phyloP scores from a whole-genome alignment of 805 yeast genomes.

The Barnettozyma wickerhamii region DNA sequence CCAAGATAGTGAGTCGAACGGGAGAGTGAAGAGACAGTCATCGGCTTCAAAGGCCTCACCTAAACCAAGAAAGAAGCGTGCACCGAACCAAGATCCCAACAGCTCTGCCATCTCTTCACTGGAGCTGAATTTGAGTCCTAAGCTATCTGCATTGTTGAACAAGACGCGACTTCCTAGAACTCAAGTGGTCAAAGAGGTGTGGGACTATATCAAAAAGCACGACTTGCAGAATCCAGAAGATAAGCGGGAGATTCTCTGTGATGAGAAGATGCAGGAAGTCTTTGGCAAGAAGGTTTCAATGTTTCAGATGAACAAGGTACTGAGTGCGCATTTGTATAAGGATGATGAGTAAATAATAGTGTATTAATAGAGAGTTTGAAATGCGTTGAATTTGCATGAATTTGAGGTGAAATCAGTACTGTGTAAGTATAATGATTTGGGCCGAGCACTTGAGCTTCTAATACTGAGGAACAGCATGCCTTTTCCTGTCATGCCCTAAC shows the following conservation, averaged over 20 bases:
- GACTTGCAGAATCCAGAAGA: constrained; percentile 65
- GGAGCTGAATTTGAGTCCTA: constrained; percentile 45
- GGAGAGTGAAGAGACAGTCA: constrained; percentile 16
- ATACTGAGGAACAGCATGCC: too few relatives aligned
- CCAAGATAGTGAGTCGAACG: constrained; percentile 28
- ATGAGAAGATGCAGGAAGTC: constrained; percentile 47
- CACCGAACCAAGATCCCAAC: constrained; percentile 10
- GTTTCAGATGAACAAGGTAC: constrained; percentile 53
- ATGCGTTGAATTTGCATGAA: too few relatives aligned
- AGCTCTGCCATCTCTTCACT: constrained; percentile 31
- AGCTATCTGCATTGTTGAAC: constrained; percentile 47
- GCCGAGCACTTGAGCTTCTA: too few relatives aligned
- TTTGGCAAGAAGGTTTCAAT: constrained; percentile 59
- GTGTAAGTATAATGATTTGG: too few relatives aligned
- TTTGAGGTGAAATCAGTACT: too few relatives aligned
- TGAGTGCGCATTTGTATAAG: constrained; percentile 46
- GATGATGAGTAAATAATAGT: constrained; percentile 21
- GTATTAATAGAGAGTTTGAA: background rate
- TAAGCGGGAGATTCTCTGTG: constrained; percentile 60
- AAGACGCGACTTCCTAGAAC: constrained; percentile 51
- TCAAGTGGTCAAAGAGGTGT: constrained; percentile 61
- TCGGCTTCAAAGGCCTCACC: constrained; percentile 5
- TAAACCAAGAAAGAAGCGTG: constrained; percentile 13
- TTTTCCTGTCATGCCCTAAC: too few relatives aligned
- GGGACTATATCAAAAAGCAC: constrained; percentile 65